These are phyloP conservation scores for Avena atlantica DNA, from an alignment of 176 grass and related monocot genomes.

Conservation along the genomic window DNA sequence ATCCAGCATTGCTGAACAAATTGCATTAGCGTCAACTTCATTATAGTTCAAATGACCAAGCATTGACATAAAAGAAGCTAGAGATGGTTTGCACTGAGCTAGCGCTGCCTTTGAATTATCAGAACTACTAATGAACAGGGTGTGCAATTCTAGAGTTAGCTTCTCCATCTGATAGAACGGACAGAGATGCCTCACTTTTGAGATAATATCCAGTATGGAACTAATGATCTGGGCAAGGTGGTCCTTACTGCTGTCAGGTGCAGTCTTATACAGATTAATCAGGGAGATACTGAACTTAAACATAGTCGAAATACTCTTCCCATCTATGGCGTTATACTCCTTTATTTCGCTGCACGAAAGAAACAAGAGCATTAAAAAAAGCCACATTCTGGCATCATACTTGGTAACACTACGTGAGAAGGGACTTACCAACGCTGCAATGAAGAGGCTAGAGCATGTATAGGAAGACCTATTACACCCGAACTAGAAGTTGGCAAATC, in stretches of 20 bases:
- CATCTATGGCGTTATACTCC: constrained; percentile 54
- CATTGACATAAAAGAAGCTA: constrained; percentile 80
- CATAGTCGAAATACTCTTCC: constrained; percentile 50
- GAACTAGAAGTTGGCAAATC: constrained; percentile 42
- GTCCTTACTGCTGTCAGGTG: constrained; percentile 48
- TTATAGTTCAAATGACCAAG: constrained; percentile 70
- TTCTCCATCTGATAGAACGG: constrained; percentile 64
- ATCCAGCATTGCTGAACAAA: constrained; percentile 70
- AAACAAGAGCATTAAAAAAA: constrained; percentile 23
- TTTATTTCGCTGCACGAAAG: constrained; percentile 62
- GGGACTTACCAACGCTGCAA: constrained; percentile 71
- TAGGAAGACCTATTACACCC: constrained; percentile 62
- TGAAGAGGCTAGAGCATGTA: constrained; percentile 80
- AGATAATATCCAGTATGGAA: constrained; percentile 75
- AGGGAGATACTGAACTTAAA: constrained; percentile 70
- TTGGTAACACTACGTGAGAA: constrained; percentile 28
- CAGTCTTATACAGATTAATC: constrained; percentile 66
- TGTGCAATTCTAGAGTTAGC: constrained; percentile 65
- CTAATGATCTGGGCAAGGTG: constrained; percentile 65
- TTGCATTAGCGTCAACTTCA: constrained; percentile 58
- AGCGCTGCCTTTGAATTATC: constrained; percentile 52
- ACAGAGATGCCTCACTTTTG: constrained; percentile 64
- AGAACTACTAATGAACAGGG: constrained; percentile 51
- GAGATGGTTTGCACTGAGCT: constrained; percentile 69
- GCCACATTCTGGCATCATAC: constrained; percentile 29